Base-by-base conservation (phyloP, 257 asterid genomes). In the Ilex aquifolium region DNA sequence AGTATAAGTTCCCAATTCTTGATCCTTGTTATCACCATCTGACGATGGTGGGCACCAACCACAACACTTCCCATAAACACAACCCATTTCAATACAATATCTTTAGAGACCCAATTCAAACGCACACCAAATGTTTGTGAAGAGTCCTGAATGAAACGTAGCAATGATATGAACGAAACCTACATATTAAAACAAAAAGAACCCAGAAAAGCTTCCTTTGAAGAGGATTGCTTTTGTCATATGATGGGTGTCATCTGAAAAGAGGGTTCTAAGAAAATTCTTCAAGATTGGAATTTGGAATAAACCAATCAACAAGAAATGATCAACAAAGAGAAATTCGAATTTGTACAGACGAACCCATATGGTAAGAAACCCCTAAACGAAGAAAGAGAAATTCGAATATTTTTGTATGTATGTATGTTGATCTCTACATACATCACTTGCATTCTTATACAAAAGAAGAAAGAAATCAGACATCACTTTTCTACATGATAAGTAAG, bases 1-100 rank as follows among this genome's bases (percentile, higher is more conserved):
- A 57, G 75, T 72, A 27, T 50, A 59, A 5, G 49, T 59, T 15
- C 73, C 84, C 68, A 72, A 63, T 57, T 83, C 82, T 57, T 36
- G 42, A 36, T 79, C 91, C 74, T 65, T 72, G 59, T 73, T 70
- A 27, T 84, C 90, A 58, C 82, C 83, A 63, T 79, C 82, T 1
- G 85, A 75, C 31, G 95, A 88, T 56, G 69, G 40, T n/a, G 86
- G 70, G 54, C 44, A 69, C 65, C 59, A 77, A 50, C 85, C 77
- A 73, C 98, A 88, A 59, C 98, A 92, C 77, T 92, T 92, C n/a
- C 82, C 91, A 59, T 83, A 89, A 66, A 88, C 67, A 66, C 98
- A 92, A 17, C 98, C 98, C 98, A 92, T 92, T 65, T 57, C 68
- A 48, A 55, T 49, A 60, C 74, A 60, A 56, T 39, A 59, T 68